Percentiles rank a stretch among this genome's conserved stretches.
Evolutionary conservation across 2,329 filamentous ascomycete genomes (phyloP).

Genomic region (Trichoderma sp.): DNA sequence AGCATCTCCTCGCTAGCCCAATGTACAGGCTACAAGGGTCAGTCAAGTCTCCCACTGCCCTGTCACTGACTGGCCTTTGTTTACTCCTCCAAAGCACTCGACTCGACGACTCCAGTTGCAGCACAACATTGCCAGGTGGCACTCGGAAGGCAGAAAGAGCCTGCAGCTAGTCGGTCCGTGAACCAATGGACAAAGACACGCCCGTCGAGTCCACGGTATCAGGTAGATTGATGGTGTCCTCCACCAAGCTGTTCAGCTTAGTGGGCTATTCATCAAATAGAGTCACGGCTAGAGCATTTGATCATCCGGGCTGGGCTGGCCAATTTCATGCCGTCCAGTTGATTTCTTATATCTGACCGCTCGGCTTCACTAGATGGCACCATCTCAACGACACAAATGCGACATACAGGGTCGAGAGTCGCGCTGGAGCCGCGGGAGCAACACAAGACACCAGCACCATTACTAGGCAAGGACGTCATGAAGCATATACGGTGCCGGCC

Average conservation of each 20-base stretch:
- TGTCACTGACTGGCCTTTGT: neutral
- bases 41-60: neutral
- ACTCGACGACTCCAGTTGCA: slow-evolving; percentile 5
- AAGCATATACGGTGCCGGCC: slow-evolving; percentile 3
- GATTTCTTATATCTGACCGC: neutral
- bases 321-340: neutral
- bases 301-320: neutral
- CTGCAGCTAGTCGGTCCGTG: slow-evolving; percentile 14
- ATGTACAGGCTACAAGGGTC: slow-evolving; percentile 13
- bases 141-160: slow-evolving; percentile 15
- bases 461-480: slow-evolving; percentile 6
- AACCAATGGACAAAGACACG: slow-evolving; percentile 4
- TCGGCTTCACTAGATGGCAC: neutral
- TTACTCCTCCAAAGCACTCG: neutral
- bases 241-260: slow-evolving; percentile 1
- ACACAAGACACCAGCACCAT: neutral
- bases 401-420: neutral
- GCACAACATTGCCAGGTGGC: slow-evolving; percentile 21
- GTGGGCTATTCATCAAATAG: neutral
- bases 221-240: neutral
- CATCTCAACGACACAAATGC: neutral
- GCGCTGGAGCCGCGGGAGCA: neutral
- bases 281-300: neutral
- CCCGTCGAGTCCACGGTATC: neutral
- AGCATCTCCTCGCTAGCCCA: neutral